A percentile compares a stretch with the other conserved stretches of the same genome.
Evolutionary conservation across 768 basidiomycete species (phyloP).

Genomic region (Termitomyces sp.): DNA sequence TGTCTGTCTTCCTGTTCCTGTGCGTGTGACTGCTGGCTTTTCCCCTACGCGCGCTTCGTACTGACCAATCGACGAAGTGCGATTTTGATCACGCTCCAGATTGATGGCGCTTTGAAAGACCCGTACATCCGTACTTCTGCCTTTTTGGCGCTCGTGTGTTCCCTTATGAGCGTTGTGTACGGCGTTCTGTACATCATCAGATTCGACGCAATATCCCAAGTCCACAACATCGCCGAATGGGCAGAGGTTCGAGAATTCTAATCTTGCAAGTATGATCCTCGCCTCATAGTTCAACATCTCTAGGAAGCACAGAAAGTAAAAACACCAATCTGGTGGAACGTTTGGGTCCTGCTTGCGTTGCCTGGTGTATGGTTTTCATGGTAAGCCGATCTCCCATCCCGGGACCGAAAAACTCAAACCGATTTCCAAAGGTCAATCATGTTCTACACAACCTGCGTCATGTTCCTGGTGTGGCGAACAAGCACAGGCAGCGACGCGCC

Average conservation of each 20-base stretch:
- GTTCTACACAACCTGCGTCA: constrained; percentile 54
- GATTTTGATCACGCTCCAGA: constrained; percentile 16
- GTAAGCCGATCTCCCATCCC: constrained; percentile 22
- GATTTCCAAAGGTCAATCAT: constrained; percentile 52
- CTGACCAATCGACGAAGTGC: constrained; percentile 4
- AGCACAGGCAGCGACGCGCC: constrained; percentile 35
- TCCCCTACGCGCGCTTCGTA: background rate
- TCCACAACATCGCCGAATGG: constrained; percentile 55
- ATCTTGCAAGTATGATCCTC: background rate
- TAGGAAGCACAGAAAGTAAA: constrained; percentile 48
- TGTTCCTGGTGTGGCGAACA: constrained; percentile 67
- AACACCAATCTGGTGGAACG: constrained; percentile 40
- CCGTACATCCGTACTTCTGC: constrained; percentile 46
- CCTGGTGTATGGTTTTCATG: constrained; percentile 69
- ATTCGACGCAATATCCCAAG: constrained; percentile 55
- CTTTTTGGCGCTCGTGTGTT: constrained; percentile 46
- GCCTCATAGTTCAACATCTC: background rate
- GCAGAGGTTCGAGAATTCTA: constrained; percentile 35
- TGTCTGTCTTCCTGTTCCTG: constrained; percentile 16
- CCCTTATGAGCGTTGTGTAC: constrained; percentile 51
- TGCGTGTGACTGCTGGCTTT: constrained; percentile 3
- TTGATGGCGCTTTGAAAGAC: constrained; percentile 33
- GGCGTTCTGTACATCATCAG: constrained; percentile 57
- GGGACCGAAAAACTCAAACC: background rate
- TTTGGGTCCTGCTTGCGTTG: constrained; percentile 59